Evolutionary conservation across 495 filamentous ascomycete genomes (phyloP).

Genomic region (Chaetomium fimeti): DNA sequence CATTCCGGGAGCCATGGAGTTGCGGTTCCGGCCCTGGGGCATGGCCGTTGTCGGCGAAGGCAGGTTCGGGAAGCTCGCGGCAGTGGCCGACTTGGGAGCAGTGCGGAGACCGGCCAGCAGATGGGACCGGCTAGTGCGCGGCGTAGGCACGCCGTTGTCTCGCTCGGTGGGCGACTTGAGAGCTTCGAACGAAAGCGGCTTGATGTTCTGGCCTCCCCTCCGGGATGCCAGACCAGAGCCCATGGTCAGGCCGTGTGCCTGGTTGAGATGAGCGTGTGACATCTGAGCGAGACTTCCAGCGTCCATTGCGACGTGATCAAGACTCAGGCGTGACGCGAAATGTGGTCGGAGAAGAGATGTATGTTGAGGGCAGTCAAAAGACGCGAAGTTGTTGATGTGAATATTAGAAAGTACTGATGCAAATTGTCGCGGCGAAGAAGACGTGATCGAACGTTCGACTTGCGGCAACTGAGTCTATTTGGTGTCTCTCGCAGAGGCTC

Average conservation of each 20-base stretch:
- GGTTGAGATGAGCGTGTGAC: slow-evolving; percentile 79
- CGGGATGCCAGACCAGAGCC: slow-evolving; percentile 79
- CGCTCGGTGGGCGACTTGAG: slow-evolving; percentile 49
- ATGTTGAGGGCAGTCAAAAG: background rate
- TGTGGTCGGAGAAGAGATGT: background rate
- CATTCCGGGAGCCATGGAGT: slow-evolving; percentile 49
- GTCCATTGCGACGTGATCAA: slow-evolving; percentile 68
- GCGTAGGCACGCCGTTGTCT: slow-evolving; percentile 65
- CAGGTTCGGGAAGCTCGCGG: slow-evolving; percentile 62
- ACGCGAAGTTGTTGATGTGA: background rate
- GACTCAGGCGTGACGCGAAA: slow-evolving; percentile 1
- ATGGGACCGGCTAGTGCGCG: slow-evolving; percentile 90
- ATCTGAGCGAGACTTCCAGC: slow-evolving; percentile 99
- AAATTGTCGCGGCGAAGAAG: slow-evolving; percentile 27
- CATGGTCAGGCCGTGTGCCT: slow-evolving; percentile 68
- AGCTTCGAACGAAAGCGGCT: slow-evolving; percentile 75
- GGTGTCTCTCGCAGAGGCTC: slow-evolving; percentile 33
- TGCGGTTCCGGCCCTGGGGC: slow-evolving; percentile 42
- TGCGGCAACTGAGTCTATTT: slow-evolving; percentile 32
- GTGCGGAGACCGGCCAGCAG: slow-evolving; percentile 91
- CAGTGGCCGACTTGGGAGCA: slow-evolving; percentile 78
- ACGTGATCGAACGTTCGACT: slow-evolving; percentile 38
- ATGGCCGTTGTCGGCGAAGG: slow-evolving; percentile 53
- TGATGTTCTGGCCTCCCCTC: slow-evolving; percentile 77
- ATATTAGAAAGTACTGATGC: slow-evolving; percentile 35